Base-by-base conservation (phyloP, 2,329 filamentous ascomycete genomes). In the Colletotrichum chrysophilum region DNA sequence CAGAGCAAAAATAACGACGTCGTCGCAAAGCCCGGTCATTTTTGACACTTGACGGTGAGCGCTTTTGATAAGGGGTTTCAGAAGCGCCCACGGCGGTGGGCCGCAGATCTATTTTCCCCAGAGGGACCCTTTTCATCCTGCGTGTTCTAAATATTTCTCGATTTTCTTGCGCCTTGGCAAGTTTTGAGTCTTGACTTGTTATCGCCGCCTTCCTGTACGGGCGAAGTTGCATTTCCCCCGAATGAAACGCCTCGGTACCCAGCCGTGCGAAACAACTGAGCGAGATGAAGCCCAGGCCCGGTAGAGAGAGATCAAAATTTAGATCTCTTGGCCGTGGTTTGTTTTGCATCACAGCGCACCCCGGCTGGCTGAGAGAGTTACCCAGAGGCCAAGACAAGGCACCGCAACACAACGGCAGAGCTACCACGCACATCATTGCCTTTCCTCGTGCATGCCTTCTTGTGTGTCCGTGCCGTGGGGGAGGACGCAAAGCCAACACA, bases 241-340 rank as follows among this genome's bases (percentile, higher is more conserved):
- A 72, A 60, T 68, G 73, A 75, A 72, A 75, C 73, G 64, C 73
- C n/a, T 66, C 32, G 73, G 70, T 75, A 67, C 56, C 70, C 69
- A 75, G 70, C 56, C 8, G 55, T 72, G 73, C 69, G 65, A 72
- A 75, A 65, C 73, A 75, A 24, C 10, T 24, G 18, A 14, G 52
- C 34, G 43, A 55, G 55, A 66, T 52, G 28, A 48, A 28, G 18
- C 52, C 28, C 21, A 55, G 61, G 18, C 52, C 28, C 30, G 36
- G 30, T 38, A 60, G 70, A 56, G 38, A 65, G 43, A 67, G 56
- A 75, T 52, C 64, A 65, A 72, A 68, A 75, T 64, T 58, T 52
- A 73, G 73, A 73, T 68, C 56, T 72, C 73, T 75, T 75, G 73
- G 61, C 34, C n/a, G 61, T 55, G 56, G 56, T 64, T 62, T 64